Conservation (phyloP, 139 green algal genomes). For the Zygnema circumcarinatum region DNA sequence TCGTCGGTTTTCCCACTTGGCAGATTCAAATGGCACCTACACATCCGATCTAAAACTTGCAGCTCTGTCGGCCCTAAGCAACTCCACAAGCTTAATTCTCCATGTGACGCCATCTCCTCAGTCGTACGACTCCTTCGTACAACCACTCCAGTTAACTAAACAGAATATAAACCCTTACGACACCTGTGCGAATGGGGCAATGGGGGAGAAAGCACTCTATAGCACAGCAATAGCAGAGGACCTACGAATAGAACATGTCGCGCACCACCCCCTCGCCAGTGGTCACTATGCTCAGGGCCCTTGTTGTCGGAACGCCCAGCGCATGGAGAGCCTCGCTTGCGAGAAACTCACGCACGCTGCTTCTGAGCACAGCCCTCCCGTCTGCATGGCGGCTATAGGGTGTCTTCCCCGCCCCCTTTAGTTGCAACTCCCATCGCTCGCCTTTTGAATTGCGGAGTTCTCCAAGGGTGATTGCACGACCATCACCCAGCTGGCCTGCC, state of each 20-base stretch:
- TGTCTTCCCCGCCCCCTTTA: slow-evolving; percentile 95
- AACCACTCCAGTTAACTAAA: too few species aligned
- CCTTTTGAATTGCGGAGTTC: slow-evolving; percentile 60
- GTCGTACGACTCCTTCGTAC: too few species aligned
- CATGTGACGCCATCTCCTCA: too few species aligned
- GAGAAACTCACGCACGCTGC: slow-evolving; percentile 85
- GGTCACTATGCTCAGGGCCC: slow-evolving; percentile 82
- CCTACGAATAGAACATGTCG: slow-evolving; percentile 83
- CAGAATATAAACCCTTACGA: too few species aligned
- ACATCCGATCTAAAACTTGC: too few species aligned
- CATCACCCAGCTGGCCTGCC: slow-evolving; percentile 65
- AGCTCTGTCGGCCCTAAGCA: too few species aligned
- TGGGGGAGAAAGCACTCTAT: too few species aligned
- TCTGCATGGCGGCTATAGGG: slow-evolving; percentile 82
- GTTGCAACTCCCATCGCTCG: slow-evolving; percentile 88
- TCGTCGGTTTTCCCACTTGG: too few species aligned
- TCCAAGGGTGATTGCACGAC: slow-evolving; percentile 63
- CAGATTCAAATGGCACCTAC: too few species aligned
- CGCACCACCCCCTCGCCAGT: slow-evolving; percentile 82
- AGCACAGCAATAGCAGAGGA: too few species aligned
- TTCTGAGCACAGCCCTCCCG: slow-evolving; percentile 83
- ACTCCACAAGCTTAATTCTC: too few species aligned
- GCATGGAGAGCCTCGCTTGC: slow-evolving; percentile 85
- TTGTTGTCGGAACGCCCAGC: slow-evolving; percentile 85
- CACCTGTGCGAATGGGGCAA: too few species aligned